Base-by-base conservation (phyloP, 1,284 basidiomycete species). In the Leccinum griseonigrum region DNA sequence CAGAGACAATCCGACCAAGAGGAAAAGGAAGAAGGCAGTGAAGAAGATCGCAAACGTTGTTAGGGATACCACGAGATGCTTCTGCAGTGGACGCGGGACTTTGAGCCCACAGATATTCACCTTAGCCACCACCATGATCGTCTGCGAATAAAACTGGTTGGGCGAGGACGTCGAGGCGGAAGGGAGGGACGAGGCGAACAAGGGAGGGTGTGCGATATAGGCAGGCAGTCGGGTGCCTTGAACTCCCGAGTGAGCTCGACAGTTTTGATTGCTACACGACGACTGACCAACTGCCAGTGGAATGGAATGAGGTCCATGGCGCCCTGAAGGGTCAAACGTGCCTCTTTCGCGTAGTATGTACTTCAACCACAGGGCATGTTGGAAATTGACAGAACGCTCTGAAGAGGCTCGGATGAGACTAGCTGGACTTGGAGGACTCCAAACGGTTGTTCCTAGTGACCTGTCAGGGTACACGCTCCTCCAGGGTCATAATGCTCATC, bases 1-100 rank as follows among this genome's bases (percentile, higher is more conserved):
- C 28, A 88, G 74, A 6, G 90, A 92, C 63, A 93, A 75, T 4
- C 86, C 88, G 59, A 90, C 86, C 60, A 93, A 81, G 28, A 93
- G 79, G 61, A 89, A 83, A 55, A 93, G 82, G n/a, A 90, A 54
- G 73, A 88, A 91, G 7, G 86, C 81, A 3, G 73, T 68, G 60
- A 88, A 68, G 55, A 86, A 81, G 26, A 84, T 71, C 43, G 78
- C 65, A 65, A 80, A 77, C 52, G 80, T 78, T 26, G 79, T 63
- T 57, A 79, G 64, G 18, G 83, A 84, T 60, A 85, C 72, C 43
- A 74, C 60, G n/a, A 77, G 74, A 67, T 87, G 82, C 32, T 69
- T 72, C 32, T 74, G 75, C 11, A 85, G 68, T 3, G 82, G 83
- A n/a, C 73, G 69, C 28, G 63, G 69, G 38, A 69, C 16, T 34